These are phyloP conservation scores for Neostapfia colusana DNA, from an alignment of 176 grass and related monocot genomes.

Conservation along the genomic window DNA sequence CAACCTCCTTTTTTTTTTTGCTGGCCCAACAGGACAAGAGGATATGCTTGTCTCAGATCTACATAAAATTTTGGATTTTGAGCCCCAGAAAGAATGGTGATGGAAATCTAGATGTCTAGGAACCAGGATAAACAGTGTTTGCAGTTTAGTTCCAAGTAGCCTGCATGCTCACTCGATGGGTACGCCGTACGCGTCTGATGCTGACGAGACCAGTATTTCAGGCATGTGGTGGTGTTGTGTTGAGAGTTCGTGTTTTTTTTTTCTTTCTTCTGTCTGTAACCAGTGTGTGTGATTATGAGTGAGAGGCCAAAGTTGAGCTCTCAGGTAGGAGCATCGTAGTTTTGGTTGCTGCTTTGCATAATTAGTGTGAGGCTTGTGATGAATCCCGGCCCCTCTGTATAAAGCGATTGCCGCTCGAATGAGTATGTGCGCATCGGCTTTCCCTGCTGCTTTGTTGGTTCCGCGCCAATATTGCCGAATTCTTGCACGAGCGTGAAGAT, in stretches of 20 bases:
- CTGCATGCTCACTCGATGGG: background rate
- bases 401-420: background rate
- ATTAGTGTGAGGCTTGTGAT: background rate
- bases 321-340: background rate
- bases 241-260: too few relatives aligned
- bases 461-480: background rate
- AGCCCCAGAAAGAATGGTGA: background rate
- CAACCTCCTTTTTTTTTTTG: background rate
- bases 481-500: background rate
- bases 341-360: background rate
- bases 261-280: background rate
- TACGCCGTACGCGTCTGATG: too few relatives aligned
- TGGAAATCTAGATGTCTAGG: background rate
- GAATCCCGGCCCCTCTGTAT: background rate
- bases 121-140: background rate
- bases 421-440: background rate
- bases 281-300: background rate
- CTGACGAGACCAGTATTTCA: background rate
- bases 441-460: background rate
- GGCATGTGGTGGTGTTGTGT: background rate
- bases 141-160: background rate
- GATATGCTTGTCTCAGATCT: background rate
- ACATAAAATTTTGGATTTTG: slow-evolving; percentile 10
- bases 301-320: background rate
- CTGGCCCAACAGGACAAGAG: background rate